A percentile compares a stretch with the other conserved stretches of the same genome.
phyloP scores from a whole-genome alignment of 306 rosid species.

The Prunus persica region Prunus_persica_NCBIv2 NC_034009.1:13042001-13042500 shows the following conservation, averaged over 20 bases:
- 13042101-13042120: conserved; percentile 30
- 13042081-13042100: conserved; percentile 33
- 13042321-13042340: not conserved
- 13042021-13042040: conserved; percentile 16
- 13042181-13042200: conserved; percentile 37
- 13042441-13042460: not conserved
- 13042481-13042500: not conserved
- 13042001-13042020: conserved; percentile 21
- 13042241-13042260: not conserved
- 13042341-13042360: not conserved
- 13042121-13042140: conserved; percentile 32
- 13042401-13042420: not conserved
- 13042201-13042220: conserved; percentile 32
- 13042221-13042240: not conserved
- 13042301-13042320: not conserved
- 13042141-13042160: conserved; percentile 32
- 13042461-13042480: conserved; percentile 5
- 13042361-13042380: not conserved
- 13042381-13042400: not conserved
- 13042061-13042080: not conserved
- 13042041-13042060: conserved; percentile 42
- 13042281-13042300: not conserved
- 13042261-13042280: not conserved
- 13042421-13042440: not conserved
- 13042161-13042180: conserved; percentile 7